Percentiles rank a stretch among this genome's conserved stretches.
phyloP scores from a whole-genome alignment of 257 asterid genomes.

The Przewalskia tangutica region DNA sequence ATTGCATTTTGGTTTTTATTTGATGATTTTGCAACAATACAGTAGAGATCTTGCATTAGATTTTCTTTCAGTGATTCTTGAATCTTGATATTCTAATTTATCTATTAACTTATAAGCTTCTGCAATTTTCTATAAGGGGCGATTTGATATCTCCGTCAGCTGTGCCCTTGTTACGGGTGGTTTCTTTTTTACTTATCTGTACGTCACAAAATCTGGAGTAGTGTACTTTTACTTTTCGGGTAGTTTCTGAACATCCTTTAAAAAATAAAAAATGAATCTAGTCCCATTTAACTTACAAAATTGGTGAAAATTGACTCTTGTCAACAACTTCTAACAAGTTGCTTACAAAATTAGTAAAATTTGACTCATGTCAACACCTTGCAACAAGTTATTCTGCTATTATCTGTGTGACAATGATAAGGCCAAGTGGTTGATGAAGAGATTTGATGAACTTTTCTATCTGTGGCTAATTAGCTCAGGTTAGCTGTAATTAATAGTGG shows the following conservation, averaged over 20 bases:
- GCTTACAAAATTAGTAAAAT: background rate
- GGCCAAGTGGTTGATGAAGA: background rate
- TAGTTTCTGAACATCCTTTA: background rate
- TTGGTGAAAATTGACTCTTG: background rate
- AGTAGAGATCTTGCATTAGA: constrained; percentile 1
- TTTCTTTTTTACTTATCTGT: background rate
- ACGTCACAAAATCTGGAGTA: background rate
- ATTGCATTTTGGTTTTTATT: background rate
- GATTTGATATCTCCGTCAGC: background rate
- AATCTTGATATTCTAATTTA: background rate
- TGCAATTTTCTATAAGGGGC: background rate
- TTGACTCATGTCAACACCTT: background rate
- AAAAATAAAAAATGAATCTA: background rate
- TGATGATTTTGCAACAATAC: background rate
- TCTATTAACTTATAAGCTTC: background rate
- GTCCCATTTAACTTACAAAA: background rate
- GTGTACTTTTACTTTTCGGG: background rate
- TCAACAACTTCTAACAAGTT: background rate
- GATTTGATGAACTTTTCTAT: background rate
- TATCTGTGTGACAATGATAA: background rate
- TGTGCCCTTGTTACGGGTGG: background rate
- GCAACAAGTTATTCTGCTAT: background rate
- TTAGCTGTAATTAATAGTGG: background rate
- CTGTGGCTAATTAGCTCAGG: background rate
- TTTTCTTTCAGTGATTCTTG: background rate